phyloP scores from a whole-genome alignment of 2,329 filamentous ascomycete genomes.

The Neopestalotiopsis sp. region DNA sequence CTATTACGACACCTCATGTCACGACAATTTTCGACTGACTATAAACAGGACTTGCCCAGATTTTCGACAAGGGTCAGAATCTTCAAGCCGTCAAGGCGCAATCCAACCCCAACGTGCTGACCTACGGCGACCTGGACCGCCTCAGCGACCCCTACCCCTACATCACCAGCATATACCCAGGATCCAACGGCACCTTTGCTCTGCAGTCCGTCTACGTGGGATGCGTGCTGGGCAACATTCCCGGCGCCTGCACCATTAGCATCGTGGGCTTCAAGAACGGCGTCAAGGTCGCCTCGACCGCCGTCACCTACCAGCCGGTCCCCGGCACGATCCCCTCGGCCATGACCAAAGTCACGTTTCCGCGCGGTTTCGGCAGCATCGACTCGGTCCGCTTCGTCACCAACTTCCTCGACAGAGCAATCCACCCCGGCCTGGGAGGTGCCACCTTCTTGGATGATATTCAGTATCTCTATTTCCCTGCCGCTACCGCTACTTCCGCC shows the following conservation, averaged over 20 bases:
- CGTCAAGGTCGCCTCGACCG: not conserved
- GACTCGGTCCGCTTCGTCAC: constrained; percentile 3
- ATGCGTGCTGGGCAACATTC: not conserved
- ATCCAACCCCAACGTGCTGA: constrained; percentile 14
- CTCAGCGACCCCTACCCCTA: not conserved
- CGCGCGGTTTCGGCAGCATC: not conserved
- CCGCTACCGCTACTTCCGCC: too few relatives aligned
- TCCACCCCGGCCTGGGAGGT: not conserved
- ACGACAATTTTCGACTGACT: not conserved
- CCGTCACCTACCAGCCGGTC: not conserved
- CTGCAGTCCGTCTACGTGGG: not conserved
- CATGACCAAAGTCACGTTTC: not conserved
- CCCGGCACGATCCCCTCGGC: not conserved
- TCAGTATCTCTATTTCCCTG: not conserved
- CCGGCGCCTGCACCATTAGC: not conserved
- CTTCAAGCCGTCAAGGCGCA: not conserved
- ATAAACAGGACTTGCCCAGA: not conserved
- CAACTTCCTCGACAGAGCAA: not conserved
- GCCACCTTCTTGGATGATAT: constrained; percentile 1
- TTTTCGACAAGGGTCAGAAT: not conserved
- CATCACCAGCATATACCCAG: not conserved
- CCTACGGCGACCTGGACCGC: constrained; percentile 27
- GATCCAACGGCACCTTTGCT: not conserved
- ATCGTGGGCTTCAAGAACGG: not conserved
- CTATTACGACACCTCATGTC: too few relatives aligned